Conservation (phyloP, 192 early-diverging fungal species). For the Coemansia sp. region DNA sequence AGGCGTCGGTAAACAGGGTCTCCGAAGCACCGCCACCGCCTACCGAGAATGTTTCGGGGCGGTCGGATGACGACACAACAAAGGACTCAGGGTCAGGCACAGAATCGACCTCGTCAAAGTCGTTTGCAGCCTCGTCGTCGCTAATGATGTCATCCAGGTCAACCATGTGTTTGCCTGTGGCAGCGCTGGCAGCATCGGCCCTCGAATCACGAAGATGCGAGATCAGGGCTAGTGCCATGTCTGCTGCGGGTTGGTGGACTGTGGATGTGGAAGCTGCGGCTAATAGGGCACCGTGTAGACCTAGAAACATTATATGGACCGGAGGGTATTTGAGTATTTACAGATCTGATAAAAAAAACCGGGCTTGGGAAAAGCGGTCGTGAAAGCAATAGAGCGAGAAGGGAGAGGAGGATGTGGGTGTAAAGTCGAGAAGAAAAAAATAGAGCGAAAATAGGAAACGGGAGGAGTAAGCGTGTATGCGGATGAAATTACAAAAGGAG, state of each 20-base stretch:
- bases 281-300: constrained; percentile 42
- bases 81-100: constrained; percentile 50
- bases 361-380: too few species aligned
- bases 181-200: constrained; percentile 5
- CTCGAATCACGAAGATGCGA: constrained; percentile 19
- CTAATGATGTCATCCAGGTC: constrained; percentile 14
- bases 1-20: constrained; percentile 42
- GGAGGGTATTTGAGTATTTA: neutral
- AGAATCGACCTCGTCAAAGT: constrained; percentile 41
- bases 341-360: neutral
- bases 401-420: too few species aligned
- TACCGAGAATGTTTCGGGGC: constrained; percentile 43
- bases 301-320: constrained; percentile 39
- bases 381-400: too few species aligned
- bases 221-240: constrained; percentile 44
- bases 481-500: neutral
- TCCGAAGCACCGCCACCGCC: constrained; percentile 14
- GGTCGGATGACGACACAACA: constrained; percentile 42
- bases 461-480: neutral
- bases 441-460: neutral
- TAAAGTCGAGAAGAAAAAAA: neutral
- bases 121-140: constrained; percentile 9
- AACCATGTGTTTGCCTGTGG: constrained; percentile 7
- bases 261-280: constrained; percentile 26
- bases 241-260: constrained; percentile 32